These are phyloP conservation scores for Geotrichum fermentans DNA, from an alignment of 1,139 yeast species.

Conservation along the genomic window DNA sequence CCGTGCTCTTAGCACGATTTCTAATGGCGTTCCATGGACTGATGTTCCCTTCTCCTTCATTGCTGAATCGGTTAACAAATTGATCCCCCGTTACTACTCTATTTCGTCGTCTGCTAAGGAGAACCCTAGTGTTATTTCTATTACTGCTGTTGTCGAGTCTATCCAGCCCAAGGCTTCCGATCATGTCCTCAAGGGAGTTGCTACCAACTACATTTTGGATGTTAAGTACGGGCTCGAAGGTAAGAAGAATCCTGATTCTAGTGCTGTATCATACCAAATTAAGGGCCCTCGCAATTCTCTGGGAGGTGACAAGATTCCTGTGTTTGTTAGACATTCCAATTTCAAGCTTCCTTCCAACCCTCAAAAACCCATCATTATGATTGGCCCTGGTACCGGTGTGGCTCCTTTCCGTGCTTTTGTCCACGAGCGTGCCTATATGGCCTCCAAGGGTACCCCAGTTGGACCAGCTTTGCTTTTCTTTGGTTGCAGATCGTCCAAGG, in stretches of 20 bases:
- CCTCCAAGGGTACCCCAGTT: slow-evolving; percentile 50
- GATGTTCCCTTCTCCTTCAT: slow-evolving; percentile 79
- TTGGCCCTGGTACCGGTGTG: slow-evolving; percentile 98
- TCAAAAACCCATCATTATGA: slow-evolving; percentile 76
- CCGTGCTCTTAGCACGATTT: slow-evolving; percentile 61
- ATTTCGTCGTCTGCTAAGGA: slow-evolving; percentile 84
- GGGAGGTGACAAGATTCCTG: slow-evolving; percentile 60
- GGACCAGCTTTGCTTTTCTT: slow-evolving; percentile 77
- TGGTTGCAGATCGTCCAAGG: slow-evolving; percentile 73
- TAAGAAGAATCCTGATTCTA: slow-evolving; percentile 33
- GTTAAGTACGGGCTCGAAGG: slow-evolving; percentile 62
- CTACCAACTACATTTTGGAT: slow-evolving; percentile 80
- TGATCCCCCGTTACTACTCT: slow-evolving; percentile 94
- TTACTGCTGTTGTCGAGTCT: slow-evolving; percentile 91
- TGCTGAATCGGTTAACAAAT: slow-evolving; percentile 71
- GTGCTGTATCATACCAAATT: slow-evolving; percentile 58
- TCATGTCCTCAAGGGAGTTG: slow-evolving; percentile 70
- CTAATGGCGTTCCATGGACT: slow-evolving; percentile 63
- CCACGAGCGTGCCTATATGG: slow-evolving; percentile 67
- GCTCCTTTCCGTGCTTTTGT: slow-evolving; percentile 96
- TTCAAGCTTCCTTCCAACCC: slow-evolving; percentile 92
- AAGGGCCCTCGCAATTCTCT: slow-evolving; percentile 63
- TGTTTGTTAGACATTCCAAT: slow-evolving; percentile 90
- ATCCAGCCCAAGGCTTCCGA: slow-evolving; percentile 43
- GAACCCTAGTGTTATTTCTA: slow-evolving; percentile 62